Evolutionary conservation across 2,329 filamentous ascomycete species (phyloP).

Genomic region (Ciborinia camelliae): DNA sequence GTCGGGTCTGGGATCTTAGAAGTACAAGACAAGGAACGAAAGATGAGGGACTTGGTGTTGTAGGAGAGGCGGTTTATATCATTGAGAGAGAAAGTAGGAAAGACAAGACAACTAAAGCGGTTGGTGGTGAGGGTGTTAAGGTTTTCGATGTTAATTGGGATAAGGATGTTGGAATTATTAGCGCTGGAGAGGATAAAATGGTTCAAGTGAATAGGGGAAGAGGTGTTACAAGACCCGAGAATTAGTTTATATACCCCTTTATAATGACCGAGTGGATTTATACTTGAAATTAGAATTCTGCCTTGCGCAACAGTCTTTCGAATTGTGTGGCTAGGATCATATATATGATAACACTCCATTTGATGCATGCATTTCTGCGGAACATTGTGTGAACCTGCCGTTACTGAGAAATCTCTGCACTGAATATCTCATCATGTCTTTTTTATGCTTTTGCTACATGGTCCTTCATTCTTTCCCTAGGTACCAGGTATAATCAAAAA

Average conservation of each 20-base stretch:
- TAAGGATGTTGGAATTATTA: conserved; percentile 80
- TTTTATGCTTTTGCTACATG: neutral
- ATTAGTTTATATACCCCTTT: conserved; percentile 20
- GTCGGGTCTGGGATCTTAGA: conserved; percentile 89
- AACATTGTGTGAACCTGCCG: neutral
- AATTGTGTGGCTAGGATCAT: neutral
- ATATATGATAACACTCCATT: neutral
- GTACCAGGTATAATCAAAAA: neutral
- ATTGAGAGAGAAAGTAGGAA: conserved; percentile 72
- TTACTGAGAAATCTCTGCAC: neutral
- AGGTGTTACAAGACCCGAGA: conserved; percentile 33
- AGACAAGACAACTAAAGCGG: conserved; percentile 56
- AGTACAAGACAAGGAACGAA: conserved; percentile 58
- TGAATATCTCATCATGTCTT: neutral
- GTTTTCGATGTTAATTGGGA: conserved; percentile 90
- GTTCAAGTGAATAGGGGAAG: conserved; percentile 73
- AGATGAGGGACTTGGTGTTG: conserved; percentile 55
- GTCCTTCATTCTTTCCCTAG: neutral
- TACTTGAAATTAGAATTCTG: neutral
- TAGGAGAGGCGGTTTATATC: conserved; percentile 71
- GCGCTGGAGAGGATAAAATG: conserved; percentile 87
- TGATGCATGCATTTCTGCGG: neutral
- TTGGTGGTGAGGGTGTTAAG: conserved; percentile 81
- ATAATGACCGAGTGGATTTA: conserved; percentile 12
- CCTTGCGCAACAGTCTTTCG: neutral